A percentile compares a stretch with the other conserved stretches of the same genome.
phyloP scores from a whole-genome alignment of 2,329 filamentous ascomycete species.

The Ophiostoma ulmi region DNA sequence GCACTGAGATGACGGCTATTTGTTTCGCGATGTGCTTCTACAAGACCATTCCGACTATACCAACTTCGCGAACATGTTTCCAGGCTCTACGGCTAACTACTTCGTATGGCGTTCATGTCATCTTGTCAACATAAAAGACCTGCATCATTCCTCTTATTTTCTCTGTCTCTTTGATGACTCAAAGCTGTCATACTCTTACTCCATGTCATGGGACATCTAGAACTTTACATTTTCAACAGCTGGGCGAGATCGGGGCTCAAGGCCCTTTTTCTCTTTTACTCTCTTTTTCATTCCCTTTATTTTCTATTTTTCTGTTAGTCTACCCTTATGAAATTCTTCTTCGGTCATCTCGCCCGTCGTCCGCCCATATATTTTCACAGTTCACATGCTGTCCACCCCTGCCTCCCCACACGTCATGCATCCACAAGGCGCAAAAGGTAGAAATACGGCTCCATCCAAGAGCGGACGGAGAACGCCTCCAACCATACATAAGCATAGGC shows the following conservation, averaged over 20 bases:
- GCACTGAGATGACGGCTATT: not conserved
- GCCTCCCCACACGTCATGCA: slow-evolving; percentile 21
- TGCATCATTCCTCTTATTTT: not conserved
- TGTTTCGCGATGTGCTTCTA: not conserved
- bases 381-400: not conserved
- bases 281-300: not conserved
- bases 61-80: not conserved
- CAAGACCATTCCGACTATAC: not conserved
- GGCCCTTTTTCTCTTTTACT: slow-evolving; percentile 8
- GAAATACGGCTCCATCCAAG: not conserved
- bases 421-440: not conserved
- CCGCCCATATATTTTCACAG: slow-evolving; percentile 3
- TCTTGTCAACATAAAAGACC: not conserved
- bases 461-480: not conserved
- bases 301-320: not conserved
- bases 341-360: not conserved
- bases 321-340: not conserved
- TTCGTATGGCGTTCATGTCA: not conserved
- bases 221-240: not conserved
- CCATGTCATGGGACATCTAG: slow-evolving; percentile 2
- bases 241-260: slow-evolving; percentile 20
- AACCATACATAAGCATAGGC: not conserved
- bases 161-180: slow-evolving; percentile 1
- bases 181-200: not conserved
- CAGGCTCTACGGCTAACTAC: not conserved